Base-by-base conservation (phyloP, 164 flowering plant genomes). In the Brasenia schreberi region DNA sequence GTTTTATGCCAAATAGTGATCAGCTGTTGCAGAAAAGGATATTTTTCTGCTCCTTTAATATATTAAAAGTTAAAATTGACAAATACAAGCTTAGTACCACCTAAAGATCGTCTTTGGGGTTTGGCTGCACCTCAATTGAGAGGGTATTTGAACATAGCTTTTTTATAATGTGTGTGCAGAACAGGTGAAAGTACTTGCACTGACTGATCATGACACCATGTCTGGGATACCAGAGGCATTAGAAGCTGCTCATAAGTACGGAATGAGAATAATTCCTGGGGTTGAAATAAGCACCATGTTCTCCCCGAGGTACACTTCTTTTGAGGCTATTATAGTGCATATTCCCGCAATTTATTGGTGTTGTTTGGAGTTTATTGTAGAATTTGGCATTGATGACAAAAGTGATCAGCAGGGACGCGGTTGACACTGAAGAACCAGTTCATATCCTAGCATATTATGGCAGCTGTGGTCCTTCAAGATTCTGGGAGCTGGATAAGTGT, bases 141-240 rank as follows among this genome's bases (percentile, higher is more conserved):
- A 44, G 52, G 52, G 52, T 44, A 44, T 44, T 44, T 44, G 52
- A 44, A 44, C 52, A 69, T 58, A 44, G 59, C 42, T 65, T n/a
- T 59, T 16, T 69, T 69, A 43, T 9, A 18, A 19, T 58, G 27
- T 11, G 52, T 42, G 49, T 64, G 77, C 80, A 76, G 77, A 81
- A 81, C 92, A 93, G 98, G 98, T 93, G 77, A 93, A 90, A 77
- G 95, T 90, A 70, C 89, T 93, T 79, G 81, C 97, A 72, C 76
- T 93, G 69, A 93, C 97, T 39, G 72, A 69, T 43, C 72, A 69
- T 59, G 72, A 69, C 17, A 69, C 72, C 42, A 83, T 93, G 90
- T 68, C 92, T 69, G 98, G 98, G 69, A 83, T 93, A 67, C 89
- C 96, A 53, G 96, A 93, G 78, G 98, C 97, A 59, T 67, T 86